Conservation (phyloP, 108 stramenopile species). For the Fragilariopsis cylindrus region DNA sequence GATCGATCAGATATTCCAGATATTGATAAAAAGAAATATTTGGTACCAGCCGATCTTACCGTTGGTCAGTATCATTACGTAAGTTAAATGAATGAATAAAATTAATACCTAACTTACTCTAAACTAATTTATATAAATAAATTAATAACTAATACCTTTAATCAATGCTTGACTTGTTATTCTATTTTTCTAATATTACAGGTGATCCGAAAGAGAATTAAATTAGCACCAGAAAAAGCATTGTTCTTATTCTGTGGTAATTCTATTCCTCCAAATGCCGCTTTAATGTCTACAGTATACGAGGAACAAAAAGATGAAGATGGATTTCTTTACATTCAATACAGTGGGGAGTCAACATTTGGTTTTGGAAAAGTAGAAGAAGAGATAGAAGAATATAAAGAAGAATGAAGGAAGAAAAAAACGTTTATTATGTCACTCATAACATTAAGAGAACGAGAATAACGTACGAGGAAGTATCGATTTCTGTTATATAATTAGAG, state of each 20-base stretch:
- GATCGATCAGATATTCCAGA: constrained; percentile 96
- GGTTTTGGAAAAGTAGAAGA: constrained; percentile 40
- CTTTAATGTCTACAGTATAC: constrained; percentile 96
- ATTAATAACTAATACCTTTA: too few relatives aligned
- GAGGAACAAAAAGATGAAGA: constrained; percentile 96
- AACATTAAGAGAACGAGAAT: too few relatives aligned
- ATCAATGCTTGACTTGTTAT: too few relatives aligned
- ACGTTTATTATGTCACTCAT: too few relatives aligned
- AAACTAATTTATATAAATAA: too few relatives aligned
- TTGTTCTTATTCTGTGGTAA: constrained; percentile 88
- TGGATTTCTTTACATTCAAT: constrained; percentile 98
- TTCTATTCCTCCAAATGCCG: constrained; percentile 89
- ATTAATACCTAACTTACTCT: too few relatives aligned
- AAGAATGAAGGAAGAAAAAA: background rate
- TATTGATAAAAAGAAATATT: constrained; percentile 99
- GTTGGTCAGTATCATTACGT: constrained; percentile 98
- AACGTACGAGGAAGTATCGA: too few relatives aligned
- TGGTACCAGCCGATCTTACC: constrained; percentile 95
- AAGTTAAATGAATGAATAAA: too few relatives aligned
- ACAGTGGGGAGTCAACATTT: constrained; percentile 98
- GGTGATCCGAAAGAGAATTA: constrained; percentile 97
- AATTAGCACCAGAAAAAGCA: constrained; percentile 91
- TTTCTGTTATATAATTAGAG: too few relatives aligned
- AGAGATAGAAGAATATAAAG: background rate
- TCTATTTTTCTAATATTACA: too few relatives aligned